Evolutionary conservation across 805 yeast species (phyloP).

Genomic region (Lachancea lanzarotensis): DNA sequence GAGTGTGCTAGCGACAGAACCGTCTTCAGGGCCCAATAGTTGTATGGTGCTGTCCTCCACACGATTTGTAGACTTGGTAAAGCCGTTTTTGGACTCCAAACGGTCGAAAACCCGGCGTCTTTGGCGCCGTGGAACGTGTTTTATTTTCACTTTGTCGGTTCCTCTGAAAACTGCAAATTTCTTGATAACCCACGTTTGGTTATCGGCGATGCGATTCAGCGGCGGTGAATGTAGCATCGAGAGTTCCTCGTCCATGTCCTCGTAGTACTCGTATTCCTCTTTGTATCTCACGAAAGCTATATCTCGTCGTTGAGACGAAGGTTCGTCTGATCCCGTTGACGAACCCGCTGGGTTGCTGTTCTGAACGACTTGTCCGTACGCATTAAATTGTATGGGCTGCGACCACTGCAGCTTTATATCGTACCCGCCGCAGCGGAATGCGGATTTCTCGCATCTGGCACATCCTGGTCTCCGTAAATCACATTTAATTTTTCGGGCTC

Average conservation of each 20-base stretch:
- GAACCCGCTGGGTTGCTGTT: slow-evolving; percentile 10
- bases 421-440: slow-evolving; percentile 73
- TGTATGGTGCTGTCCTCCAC: neutral
- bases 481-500: slow-evolving; percentile 74
- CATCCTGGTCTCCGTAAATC: slow-evolving; percentile 69
- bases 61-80: neutral
- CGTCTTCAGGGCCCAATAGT: neutral
- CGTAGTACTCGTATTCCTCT: slow-evolving; percentile 61
- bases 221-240: slow-evolving; percentile 40
- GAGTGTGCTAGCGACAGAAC: neutral
- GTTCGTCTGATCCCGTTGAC: slow-evolving; percentile 31
- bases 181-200: slow-evolving; percentile 52
- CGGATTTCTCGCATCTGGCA: slow-evolving; percentile 59
- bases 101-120: slow-evolving; percentile 3
- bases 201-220: slow-evolving; percentile 34
- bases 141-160: slow-evolving; percentile 18
- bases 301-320: slow-evolving; percentile 60
- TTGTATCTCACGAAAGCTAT: slow-evolving; percentile 72
- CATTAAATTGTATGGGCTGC: slow-evolving; percentile 45
- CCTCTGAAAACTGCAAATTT: slow-evolving; percentile 82
- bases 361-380: slow-evolving; percentile 33
- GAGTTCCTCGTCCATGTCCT: slow-evolving; percentile 73
- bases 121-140: slow-evolving; percentile 16
- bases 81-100: neutral
- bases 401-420: slow-evolving; percentile 76